A percentile compares a stretch with the other conserved stretches of the same genome.
phyloP scores from a whole-genome alignment of 2,329 filamentous ascomycete species.

The Meredithiella fracta region DNA sequence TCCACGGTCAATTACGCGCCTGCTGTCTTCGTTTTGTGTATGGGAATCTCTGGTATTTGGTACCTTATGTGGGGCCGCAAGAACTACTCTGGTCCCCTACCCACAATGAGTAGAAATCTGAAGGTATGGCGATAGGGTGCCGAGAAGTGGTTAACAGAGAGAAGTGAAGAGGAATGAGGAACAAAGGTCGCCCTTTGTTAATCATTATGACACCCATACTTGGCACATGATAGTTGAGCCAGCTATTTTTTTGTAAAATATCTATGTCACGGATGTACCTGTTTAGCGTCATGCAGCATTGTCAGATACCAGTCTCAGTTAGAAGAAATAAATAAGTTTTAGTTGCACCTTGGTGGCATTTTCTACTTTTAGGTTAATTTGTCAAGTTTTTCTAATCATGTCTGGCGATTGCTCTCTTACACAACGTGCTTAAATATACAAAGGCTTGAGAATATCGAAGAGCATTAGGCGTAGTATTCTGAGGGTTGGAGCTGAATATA shows the following conservation, averaged over 20 bases:
- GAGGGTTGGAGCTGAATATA: too few relatives aligned
- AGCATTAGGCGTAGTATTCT: too few relatives aligned
- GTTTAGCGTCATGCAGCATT: neutral
- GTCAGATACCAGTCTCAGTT: slow-evolving; percentile 5
- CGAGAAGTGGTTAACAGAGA: neutral
- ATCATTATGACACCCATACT: neutral
- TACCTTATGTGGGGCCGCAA: slow-evolving; percentile 54
- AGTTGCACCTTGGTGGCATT: too few relatives aligned
- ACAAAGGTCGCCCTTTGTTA: neutral
- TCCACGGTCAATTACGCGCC: slow-evolving; percentile 56
- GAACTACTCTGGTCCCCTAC: slow-evolving; percentile 51
- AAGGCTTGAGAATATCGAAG: too few relatives aligned
- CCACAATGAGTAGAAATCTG: slow-evolving; percentile 15
- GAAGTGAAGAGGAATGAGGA: neutral
- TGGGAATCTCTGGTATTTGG: slow-evolving; percentile 44
- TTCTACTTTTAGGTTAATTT: too few relatives aligned
- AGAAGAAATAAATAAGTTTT: neutral
- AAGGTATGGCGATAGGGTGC: neutral
- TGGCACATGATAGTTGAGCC: neutral
- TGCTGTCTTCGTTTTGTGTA: slow-evolving; percentile 55
- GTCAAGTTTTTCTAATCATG: too few relatives aligned
- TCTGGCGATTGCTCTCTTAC: too few relatives aligned
- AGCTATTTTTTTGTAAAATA: neutral
- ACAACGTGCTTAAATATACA: too few relatives aligned
- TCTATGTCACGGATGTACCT: neutral